phyloP scores from a whole-genome alignment of 352 stramenopile species.

The Pythium angustatum region DNA sequence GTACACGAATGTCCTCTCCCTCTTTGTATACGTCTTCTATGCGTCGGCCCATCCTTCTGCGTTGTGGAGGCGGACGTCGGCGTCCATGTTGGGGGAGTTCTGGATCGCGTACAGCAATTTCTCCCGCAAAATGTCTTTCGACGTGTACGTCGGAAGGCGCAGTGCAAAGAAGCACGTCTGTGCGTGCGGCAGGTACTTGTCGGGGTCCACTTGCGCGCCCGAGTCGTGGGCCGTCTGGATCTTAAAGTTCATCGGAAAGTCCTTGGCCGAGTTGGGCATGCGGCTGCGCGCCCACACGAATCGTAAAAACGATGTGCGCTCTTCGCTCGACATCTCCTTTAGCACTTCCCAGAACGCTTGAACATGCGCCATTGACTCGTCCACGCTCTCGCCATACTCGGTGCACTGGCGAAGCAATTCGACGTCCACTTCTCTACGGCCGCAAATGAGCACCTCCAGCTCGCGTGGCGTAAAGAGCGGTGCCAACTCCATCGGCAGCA shows the following conservation, averaged over 20 bases:
- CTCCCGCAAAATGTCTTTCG: conserved; percentile 78
- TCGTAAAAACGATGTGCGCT: conserved; percentile 95
- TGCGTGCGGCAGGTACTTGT: conserved; percentile 96
- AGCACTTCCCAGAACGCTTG: conserved; percentile 96
- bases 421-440: conserved; percentile 96
- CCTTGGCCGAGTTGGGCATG: conserved; percentile 95
- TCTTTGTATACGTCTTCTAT: conserved; percentile 25
- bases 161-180: conserved; percentile 99
- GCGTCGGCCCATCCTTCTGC: conserved; percentile 87
- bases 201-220: conserved; percentile 66
- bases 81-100: conserved; percentile 96
- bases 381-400: conserved; percentile 95
- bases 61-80: conserved; percentile 91
- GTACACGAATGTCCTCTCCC: background rate
- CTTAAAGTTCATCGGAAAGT: conserved; percentile 97
- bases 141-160: conserved; percentile 94
- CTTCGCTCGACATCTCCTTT: conserved; percentile 94
- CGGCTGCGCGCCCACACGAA: conserved; percentile 98
- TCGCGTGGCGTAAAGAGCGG: conserved; percentile 96
- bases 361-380: conserved; percentile 91
- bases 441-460: conserved; percentile 96
- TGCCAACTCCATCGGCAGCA: conserved; percentile 96
- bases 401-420: conserved; percentile 95
- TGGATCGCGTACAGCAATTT: conserved; percentile 94
- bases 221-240: conserved; percentile 85